Conservation (phyloP, 1,284 basidiomycete genomes). For the Chiua sp. region DNA sequence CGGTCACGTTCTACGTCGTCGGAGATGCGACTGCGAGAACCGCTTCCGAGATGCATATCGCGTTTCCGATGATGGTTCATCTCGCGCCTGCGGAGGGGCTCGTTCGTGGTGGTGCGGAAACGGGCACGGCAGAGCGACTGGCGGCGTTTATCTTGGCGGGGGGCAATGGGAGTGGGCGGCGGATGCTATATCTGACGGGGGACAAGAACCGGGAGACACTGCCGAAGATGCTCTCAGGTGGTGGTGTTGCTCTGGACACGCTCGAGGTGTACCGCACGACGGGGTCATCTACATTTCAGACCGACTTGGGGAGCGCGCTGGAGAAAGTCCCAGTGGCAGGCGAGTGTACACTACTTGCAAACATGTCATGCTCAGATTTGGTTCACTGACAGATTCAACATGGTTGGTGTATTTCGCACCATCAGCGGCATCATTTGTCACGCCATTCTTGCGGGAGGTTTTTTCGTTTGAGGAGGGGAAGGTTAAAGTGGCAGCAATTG, state of each 20-base stretch:
- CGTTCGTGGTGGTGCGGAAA: constrained; percentile 38
- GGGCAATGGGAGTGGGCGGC: constrained; percentile 21
- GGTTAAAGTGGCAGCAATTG: constrained; percentile 62
- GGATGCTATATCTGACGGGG: constrained; percentile 74
- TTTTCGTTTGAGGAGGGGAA: constrained; percentile 40
- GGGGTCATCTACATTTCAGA: constrained; percentile 56
- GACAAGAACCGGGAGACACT: constrained; percentile 83
- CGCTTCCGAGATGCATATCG: constrained; percentile 43
- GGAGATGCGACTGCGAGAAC: constrained; percentile 64
- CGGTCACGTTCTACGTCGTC: constrained; percentile 75
- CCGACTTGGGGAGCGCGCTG: constrained; percentile 47
- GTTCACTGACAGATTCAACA: constrained; percentile 24
- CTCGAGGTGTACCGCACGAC: constrained; percentile 73
- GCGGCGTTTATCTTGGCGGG: constrained; percentile 66
- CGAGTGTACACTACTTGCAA: constrained; percentile 21
- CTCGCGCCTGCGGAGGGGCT: constrained; percentile 32
- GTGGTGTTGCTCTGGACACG: constrained; percentile 49
- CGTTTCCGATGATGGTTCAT: constrained; percentile 33
- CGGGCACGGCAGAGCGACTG: constrained; percentile 70
- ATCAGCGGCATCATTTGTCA: constrained; percentile 64
- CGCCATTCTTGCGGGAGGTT: constrained; percentile 53
- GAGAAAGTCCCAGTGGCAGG: constrained; percentile 25
- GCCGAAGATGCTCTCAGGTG: constrained; percentile 52
- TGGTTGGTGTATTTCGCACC: constrained; percentile 83
- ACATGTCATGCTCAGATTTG: background rate